phyloP scores from a whole-genome alignment of 192 early-diverging fungal species.

The Backusella circina region DNA sequence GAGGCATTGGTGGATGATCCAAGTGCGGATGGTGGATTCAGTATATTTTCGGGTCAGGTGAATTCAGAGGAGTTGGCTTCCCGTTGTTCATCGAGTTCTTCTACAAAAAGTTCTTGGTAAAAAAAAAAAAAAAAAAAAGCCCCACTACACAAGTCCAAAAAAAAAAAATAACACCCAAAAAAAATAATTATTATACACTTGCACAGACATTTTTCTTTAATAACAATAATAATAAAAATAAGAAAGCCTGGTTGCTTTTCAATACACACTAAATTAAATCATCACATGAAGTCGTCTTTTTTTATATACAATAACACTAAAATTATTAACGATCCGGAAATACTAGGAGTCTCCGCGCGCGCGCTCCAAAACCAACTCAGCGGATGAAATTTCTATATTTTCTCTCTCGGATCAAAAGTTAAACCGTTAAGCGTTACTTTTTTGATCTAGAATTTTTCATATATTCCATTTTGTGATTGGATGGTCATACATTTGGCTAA shows the following conservation, averaged over 20 bases:
- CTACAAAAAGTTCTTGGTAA: neutral
- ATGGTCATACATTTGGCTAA: neutral
- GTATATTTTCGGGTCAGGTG: neutral
- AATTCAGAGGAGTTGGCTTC: neutral
- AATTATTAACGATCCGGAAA: neutral
- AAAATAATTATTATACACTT: too few species aligned
- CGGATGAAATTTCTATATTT: neutral
- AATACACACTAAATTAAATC: neutral
- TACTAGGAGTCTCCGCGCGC: neutral
- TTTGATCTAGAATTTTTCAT: neutral
- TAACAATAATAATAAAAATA: too few species aligned
- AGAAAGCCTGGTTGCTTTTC: neutral
- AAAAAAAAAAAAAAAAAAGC: neutral
- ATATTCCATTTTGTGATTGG: neutral
- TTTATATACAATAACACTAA: neutral
- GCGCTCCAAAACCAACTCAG: neutral
- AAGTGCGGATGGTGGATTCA: conserved; percentile 3
- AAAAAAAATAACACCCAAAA: too few species aligned
- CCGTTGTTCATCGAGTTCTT: neutral
- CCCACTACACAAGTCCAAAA: too few species aligned
- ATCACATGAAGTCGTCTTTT: neutral
- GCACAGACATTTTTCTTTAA: too few species aligned
- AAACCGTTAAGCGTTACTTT: neutral
- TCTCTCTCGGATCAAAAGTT: neutral
- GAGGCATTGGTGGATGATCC: conserved; percentile 5